Evolutionary conservation across 345 rosid genomes (phyloP).

Genomic region (Dipteronia dyeriana): DNA sequence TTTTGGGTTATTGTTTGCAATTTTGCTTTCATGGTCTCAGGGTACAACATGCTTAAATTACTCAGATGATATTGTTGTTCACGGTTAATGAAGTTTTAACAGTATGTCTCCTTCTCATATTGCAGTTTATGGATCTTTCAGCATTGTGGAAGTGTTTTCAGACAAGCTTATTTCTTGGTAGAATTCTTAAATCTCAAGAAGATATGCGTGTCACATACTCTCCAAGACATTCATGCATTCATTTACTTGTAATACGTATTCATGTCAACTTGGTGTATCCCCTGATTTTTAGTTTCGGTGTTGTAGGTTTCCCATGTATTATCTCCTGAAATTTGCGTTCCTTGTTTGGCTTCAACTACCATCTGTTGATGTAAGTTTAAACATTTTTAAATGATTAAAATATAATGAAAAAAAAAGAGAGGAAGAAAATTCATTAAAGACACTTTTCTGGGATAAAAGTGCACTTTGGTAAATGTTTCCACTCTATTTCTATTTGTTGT

Average conservation of each 20-base stretch:
- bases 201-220: neutral
- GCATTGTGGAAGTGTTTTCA: conserved; percentile 40
- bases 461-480: neutral
- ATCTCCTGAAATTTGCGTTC: conserved; percentile 70
- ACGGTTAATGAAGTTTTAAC: conserved; percentile 4
- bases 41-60: neutral
- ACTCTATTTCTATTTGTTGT: neutral
- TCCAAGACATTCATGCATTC: neutral
- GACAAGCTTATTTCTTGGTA: conserved; percentile 53
- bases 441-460: neutral
- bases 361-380: conserved; percentile 32
- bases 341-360: conserved; percentile 73
- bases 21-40: neutral
- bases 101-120: neutral
- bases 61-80: neutral
- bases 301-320: conserved; percentile 65
- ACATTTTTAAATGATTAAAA: neutral
- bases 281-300: neutral
- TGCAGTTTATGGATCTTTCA: conserved; percentile 59
- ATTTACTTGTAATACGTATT: neutral
- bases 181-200: neutral
- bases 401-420: neutral
- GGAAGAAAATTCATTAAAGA: neutral
- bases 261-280: neutral
- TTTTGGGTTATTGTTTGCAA: neutral